A percentile compares a stretch with the other conserved stretches of the same genome.
These are phyloP conservation scores for Papiliotrema laurentii DNA, from an alignment of 1,284 basidiomycete genomes.

Conservation along the genomic window DNA sequence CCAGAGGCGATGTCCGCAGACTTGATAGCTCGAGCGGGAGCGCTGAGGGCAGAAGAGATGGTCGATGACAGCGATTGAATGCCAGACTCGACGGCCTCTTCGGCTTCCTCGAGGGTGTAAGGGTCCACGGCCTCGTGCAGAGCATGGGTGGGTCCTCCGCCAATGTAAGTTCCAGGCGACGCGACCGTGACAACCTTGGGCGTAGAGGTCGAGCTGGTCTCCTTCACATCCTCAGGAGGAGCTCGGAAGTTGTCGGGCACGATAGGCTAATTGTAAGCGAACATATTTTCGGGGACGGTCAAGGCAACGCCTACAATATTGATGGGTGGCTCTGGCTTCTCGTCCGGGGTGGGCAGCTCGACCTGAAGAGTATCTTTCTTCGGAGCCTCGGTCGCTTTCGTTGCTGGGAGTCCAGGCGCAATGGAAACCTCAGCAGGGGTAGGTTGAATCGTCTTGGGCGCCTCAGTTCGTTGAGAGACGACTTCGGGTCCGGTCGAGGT, in stretches of 20 bases:
- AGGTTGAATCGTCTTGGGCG: conserved; percentile 18
- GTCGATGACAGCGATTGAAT: conserved; percentile 14
- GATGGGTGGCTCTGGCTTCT: conserved; percentile 18
- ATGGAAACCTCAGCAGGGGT: conserved; percentile 23
- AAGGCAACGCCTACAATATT: conserved; percentile 32
- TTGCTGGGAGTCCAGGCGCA: conserved; percentile 39
- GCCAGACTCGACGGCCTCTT: conserved; percentile 5
- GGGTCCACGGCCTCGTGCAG: conserved; percentile 49
- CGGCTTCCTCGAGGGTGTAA: conserved; percentile 17
- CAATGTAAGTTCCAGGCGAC: conserved; percentile 59
- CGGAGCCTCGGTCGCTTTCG: conserved; percentile 6
- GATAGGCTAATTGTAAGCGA: too few species aligned
- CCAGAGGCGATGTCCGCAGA: conserved; percentile 6
- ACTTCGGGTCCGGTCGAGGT: conserved; percentile 23
- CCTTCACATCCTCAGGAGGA: too few species aligned
- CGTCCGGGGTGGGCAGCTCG: conserved; percentile 19
- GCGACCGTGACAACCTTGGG: conserved; percentile 71
- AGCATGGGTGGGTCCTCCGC: conserved; percentile 62
- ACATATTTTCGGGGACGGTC: not conserved
- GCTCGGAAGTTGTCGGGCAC: conserved; percentile 42
- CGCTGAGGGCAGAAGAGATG: conserved; percentile 13
- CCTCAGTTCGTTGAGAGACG: conserved; percentile 18
- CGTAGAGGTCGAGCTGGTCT: too few species aligned
- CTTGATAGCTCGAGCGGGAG: conserved; percentile 18
- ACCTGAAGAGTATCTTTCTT: conserved; percentile 13